These are phyloP conservation scores for Yarrowia deformans DNA, from an alignment of 805 yeast genomes.

Conservation along the genomic window DNA sequence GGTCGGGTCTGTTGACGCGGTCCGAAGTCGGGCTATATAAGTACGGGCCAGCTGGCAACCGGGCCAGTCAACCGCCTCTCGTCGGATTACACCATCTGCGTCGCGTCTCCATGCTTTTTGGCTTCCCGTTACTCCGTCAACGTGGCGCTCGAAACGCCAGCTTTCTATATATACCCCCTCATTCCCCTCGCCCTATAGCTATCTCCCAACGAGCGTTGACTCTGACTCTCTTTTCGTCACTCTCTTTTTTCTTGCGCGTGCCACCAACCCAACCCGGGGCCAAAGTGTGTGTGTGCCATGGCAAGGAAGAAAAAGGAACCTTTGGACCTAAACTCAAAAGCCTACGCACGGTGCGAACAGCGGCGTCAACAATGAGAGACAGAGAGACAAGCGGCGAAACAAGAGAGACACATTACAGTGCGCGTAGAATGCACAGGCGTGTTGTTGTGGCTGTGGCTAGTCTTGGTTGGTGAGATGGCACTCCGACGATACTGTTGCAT, in stretches of 20 bases:
- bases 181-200: constrained; percentile 34
- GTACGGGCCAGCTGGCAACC: too few relatives aligned
- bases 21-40: not conserved
- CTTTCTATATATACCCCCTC: constrained; percentile 31
- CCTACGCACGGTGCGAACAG: not conserved
- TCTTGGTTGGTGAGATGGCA: too few relatives aligned
- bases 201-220: not conserved
- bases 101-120: not conserved
- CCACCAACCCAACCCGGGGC: not conserved
- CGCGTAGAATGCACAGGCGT: not conserved
- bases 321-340: not conserved
- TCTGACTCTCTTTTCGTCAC: not conserved
- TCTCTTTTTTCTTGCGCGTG: constrained; percentile 29
- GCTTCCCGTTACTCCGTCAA: not conserved
- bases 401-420: not conserved
- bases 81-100: not conserved
- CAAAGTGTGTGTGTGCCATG: too few relatives aligned
- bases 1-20: not conserved
- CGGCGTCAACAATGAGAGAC: not conserved
- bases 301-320: not conserved
- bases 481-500: too few relatives aligned
- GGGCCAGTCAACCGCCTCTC: too few relatives aligned
- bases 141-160: not conserved
- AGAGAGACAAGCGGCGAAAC: not conserved
- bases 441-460: too few relatives aligned